These are phyloP conservation scores for Alternaria consortialis DNA, from an alignment of 2,329 filamentous ascomycete genomes.

Conservation along the genomic window DNA sequence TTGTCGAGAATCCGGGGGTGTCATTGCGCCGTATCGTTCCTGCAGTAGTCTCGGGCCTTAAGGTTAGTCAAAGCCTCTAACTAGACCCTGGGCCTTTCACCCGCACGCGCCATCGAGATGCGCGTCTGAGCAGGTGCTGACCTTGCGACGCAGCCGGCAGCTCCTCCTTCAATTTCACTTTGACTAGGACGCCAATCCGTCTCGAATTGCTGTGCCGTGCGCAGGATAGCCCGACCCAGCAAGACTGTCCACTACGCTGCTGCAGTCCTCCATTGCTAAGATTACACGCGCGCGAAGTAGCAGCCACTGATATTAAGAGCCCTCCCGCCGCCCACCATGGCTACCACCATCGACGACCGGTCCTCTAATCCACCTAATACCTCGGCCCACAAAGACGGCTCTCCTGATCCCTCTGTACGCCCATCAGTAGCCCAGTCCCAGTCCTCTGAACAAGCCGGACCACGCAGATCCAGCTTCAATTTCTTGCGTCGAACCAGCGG, in stretches of 20 bases:
- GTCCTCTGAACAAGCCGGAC: constrained; percentile 25
- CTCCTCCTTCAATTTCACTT: constrained; percentile 25
- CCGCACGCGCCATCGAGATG: constrained; percentile 21
- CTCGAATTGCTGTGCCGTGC: constrained; percentile 13
- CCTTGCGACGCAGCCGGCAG: constrained; percentile 20
- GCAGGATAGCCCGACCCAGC: constrained; percentile 20
- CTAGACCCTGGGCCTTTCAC: constrained; percentile 31
- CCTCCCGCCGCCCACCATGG: constrained; percentile 38
- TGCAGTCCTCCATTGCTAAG: constrained; percentile 34
- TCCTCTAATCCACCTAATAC: constrained; percentile 20
- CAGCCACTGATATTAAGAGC: constrained; percentile 35
- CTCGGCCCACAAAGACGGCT: constrained; percentile 33
- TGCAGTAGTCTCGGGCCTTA: constrained; percentile 28
- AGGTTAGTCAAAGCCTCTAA: constrained; percentile 11
- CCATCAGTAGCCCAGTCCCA: constrained; percentile 23
- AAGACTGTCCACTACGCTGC: constrained; percentile 21
- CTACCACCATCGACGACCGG: constrained; percentile 33
- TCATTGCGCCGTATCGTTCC: constrained; percentile 19
- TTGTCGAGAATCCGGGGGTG: constrained; percentile 15
- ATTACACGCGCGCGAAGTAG: constrained; percentile 34
- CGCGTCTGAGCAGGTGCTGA: constrained; percentile 19
- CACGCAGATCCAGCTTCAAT: constrained; percentile 46
- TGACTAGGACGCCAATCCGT: constrained; percentile 1
- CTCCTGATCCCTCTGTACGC: constrained; percentile 37
- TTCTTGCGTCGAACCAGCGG: constrained; percentile 50